These are phyloP conservation scores for Phytophthora cactorum DNA, from an alignment of 352 stramenopile species.

Conservation along the genomic window DNA sequence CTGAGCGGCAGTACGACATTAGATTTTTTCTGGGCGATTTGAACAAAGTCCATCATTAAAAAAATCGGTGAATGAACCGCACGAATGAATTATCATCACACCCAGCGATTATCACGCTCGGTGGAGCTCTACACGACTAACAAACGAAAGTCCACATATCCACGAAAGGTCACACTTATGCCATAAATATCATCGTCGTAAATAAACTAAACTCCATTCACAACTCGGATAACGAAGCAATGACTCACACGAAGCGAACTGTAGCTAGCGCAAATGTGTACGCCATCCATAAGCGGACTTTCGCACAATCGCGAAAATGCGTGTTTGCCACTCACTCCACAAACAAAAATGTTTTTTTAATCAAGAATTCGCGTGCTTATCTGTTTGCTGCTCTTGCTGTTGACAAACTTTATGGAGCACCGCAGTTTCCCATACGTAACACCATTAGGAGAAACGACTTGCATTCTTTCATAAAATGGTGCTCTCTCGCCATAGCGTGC, in stretches of 20 bases:
- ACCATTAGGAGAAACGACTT: neutral
- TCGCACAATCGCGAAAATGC: neutral
- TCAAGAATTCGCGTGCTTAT: neutral
- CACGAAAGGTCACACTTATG: neutral
- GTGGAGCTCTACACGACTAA: neutral
- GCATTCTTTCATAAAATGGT: neutral
- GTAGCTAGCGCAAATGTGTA: neutral
- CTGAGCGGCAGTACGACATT: neutral
- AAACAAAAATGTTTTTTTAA: neutral
- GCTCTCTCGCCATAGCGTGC: neutral
- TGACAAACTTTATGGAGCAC: neutral
- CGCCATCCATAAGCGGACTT: neutral
- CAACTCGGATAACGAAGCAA: neutral
- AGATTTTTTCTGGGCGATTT: neutral
- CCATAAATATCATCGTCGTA: neutral
- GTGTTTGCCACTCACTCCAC: neutral
- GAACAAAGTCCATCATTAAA: neutral
- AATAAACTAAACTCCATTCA: neutral
- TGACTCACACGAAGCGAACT: neutral
- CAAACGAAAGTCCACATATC: neutral
- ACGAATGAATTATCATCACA: no score
- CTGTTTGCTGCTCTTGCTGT: neutral
- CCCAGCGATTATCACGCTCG: no score
- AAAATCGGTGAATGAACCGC: no score
- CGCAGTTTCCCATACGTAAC: neutral